phyloP scores from a whole-genome alignment of 2,329 filamentous ascomycete species.

The Westerdykella sp. region DNA sequence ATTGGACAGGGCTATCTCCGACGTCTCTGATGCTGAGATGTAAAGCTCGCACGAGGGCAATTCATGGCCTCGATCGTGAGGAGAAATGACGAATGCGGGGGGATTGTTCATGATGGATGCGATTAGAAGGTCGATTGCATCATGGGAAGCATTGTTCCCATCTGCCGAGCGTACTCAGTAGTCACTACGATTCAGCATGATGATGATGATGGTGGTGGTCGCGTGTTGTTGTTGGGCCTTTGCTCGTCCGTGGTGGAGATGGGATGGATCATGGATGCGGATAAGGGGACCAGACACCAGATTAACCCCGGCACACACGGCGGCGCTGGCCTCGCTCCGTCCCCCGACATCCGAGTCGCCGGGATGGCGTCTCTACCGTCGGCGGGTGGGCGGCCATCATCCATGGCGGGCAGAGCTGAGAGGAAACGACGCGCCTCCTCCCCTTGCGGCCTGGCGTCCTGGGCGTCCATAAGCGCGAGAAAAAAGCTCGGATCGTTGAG shows the following conservation, averaged over 20 bases:
- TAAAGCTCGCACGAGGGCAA: too few relatives aligned
- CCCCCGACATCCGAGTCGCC: neutral
- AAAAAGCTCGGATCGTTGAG: conserved; percentile 3
- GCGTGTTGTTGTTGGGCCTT: neutral
- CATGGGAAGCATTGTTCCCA: too few relatives aligned
- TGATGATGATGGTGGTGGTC: too few relatives aligned
- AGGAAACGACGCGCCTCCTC: too few relatives aligned
- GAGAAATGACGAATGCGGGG: neutral
- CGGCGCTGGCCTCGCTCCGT: neutral
- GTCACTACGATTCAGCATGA: too few relatives aligned
- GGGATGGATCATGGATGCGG: neutral
- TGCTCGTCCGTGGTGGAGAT: neutral
- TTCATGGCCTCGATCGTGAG: neutral
- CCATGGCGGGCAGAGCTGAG: too few relatives aligned
- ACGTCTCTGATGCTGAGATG: neutral
- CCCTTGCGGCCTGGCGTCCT: neutral
- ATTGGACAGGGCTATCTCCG: neutral
- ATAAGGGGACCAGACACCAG: neutral
- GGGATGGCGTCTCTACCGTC: neutral
- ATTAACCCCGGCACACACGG: neutral
- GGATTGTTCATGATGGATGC: neutral
- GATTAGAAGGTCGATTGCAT: neutral
- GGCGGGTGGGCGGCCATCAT: too few relatives aligned
- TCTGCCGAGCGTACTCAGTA: too few relatives aligned
- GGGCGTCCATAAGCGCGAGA: neutral